Percentiles rank a stretch among this genome's conserved stretches.
These are phyloP conservation scores for Epicoccum nigrum DNA, from an alignment of 2,329 filamentous ascomycete species.

Conservation along the genomic window DNA sequence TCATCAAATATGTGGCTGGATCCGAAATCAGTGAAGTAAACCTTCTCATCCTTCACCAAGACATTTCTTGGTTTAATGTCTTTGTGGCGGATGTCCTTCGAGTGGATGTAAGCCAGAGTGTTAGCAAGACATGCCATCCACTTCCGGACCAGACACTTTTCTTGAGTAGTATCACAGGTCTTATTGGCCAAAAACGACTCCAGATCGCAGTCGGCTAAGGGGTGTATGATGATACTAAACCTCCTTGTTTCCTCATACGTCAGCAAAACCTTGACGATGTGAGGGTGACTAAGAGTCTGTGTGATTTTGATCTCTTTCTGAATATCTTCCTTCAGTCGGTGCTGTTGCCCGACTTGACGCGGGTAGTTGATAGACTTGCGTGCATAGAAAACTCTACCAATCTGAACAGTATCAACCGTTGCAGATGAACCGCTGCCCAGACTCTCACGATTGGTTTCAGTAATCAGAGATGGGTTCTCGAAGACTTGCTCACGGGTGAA, in stretches of 20 bases:
- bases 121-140: conserved; percentile 15
- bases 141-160: conserved; percentile 1
- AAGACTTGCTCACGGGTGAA: neutral
- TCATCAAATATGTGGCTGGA: conserved; percentile 21
- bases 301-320: neutral
- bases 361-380: conserved; percentile 1
- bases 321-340: neutral
- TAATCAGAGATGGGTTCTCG: neutral
- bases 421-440: neutral
- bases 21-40: conserved; percentile 32
- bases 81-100: conserved; percentile 23
- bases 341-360: neutral
- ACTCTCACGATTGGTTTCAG: neutral
- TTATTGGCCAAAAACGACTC: neutral
- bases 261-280: neutral
- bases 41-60: conserved; percentile 15
- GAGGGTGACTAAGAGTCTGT: neutral
- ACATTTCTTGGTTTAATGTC: conserved; percentile 28
- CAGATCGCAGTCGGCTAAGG: neutral
- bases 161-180: neutral
- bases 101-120: conserved; percentile 20
- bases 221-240: conserved; percentile 1
- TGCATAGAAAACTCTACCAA: neutral
- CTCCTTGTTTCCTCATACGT: neutral
- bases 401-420: neutral